These are phyloP conservation scores for Lodderomyces metapsilosis DNA, from an alignment of 1,139 yeast genomes.

Conservation along the genomic window DNA sequence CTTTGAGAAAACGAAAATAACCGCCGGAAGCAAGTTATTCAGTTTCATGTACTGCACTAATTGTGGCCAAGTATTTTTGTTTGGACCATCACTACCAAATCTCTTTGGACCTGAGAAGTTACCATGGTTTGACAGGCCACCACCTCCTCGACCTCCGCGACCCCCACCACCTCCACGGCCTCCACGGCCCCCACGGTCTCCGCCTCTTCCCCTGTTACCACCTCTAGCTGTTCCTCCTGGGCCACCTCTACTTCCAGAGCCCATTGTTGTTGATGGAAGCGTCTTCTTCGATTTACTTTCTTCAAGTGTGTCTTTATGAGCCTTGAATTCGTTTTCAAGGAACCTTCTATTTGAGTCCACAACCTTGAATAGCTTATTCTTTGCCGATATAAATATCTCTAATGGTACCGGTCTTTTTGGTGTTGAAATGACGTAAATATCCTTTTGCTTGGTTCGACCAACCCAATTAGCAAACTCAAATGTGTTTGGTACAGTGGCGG, in stretches of 20 bases:
- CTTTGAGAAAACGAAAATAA: conserved; percentile 88
- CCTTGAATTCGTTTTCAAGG: conserved; percentile 59
- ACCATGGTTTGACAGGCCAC: conserved; percentile 20
- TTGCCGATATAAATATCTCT: conserved; percentile 83
- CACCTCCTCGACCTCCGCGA: conserved; percentile 18
- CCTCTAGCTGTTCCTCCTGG: conserved; percentile 45
- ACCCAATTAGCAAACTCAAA: conserved; percentile 98
- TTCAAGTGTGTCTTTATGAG: conserved; percentile 56
- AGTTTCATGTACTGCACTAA: conserved; percentile 71
- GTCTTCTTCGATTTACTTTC: conserved; percentile 20
- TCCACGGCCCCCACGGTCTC: conserved; percentile 25
- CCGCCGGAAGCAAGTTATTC: conserved; percentile 79
- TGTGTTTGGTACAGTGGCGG: conserved; percentile 97
- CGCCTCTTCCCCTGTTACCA: conserved; percentile 21
- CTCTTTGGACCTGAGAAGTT: conserved; percentile 30
- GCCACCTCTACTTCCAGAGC: conserved; percentile 45
- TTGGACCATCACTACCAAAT: conserved; percentile 63
- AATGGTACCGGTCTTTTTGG: conserved; percentile 95
- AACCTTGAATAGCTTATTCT: conserved; percentile 61
- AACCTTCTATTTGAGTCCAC: conserved; percentile 75
- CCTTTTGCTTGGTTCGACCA: conserved; percentile 93
- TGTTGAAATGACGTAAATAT: conserved; percentile 92
- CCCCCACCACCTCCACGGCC: conserved; percentile 29
- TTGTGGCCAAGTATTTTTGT: conserved; percentile 73
- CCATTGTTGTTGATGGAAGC: conserved; percentile 37